A percentile compares a stretch with the other conserved stretches of the same genome.
These are phyloP conservation scores for Pichia paraexigua DNA, from an alignment of 805 yeast genomes.

Conservation along the genomic window DNA sequence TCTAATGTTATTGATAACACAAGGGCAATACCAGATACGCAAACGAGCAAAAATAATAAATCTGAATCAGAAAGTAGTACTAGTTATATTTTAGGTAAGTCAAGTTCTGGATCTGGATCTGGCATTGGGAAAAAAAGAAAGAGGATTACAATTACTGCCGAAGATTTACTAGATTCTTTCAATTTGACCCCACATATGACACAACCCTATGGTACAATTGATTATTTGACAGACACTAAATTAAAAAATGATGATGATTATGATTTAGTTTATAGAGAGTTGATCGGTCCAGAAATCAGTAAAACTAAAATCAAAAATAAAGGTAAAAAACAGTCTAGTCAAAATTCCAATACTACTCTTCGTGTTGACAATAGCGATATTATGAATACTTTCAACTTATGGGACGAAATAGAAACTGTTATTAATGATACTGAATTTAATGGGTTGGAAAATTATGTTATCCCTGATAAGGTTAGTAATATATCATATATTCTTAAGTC, in stretches of 20 bases:
- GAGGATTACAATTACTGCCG: conserved; percentile 44
- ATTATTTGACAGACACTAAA: conserved; percentile 40
- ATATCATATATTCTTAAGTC: conserved; percentile 24
- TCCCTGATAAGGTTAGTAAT: conserved; percentile 19
- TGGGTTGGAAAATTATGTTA: neutral
- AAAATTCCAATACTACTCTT: neutral
- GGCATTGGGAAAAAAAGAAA: conserved; percentile 11
- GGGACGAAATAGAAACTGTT: conserved; percentile 1
- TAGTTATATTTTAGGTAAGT: neutral
- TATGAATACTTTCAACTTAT: neutral
- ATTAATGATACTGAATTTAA: neutral
- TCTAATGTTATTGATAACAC: conserved; percentile 71
- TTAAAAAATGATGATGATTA: conserved; percentile 51
- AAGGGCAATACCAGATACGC: conserved; percentile 38
- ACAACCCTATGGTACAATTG: conserved; percentile 58
- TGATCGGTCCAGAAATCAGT: neutral
- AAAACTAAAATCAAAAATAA: neutral
- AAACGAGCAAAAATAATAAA: conserved; percentile 22
- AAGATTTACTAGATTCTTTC: conserved; percentile 60
- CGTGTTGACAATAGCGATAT: neutral
- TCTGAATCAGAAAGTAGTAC: neutral
- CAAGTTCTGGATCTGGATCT: neutral
- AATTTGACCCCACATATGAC: conserved; percentile 57
- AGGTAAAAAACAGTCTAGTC: neutral
- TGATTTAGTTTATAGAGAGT: conserved; percentile 13